Conservation (phyloP, 257 asterid genomes). For the Solanum raphanifolium region DNA sequence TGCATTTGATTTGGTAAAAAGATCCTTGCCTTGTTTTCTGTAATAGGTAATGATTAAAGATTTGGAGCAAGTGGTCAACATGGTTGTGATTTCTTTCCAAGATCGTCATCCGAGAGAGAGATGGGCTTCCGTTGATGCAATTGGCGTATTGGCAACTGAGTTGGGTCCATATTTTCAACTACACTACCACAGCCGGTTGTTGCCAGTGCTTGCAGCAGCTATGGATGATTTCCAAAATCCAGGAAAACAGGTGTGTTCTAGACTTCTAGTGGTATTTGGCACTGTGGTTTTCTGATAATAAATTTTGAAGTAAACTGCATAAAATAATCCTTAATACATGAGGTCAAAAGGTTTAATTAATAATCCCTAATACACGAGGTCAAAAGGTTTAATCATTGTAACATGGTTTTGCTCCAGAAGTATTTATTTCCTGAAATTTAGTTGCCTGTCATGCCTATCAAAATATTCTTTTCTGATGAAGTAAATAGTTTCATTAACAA, state of each 20-base stretch:
- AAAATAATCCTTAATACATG: too few species aligned
- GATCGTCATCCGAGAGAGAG: not conserved
- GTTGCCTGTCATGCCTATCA: not conserved
- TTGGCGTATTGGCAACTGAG: slow-evolving; percentile 54
- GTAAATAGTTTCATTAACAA: not conserved
- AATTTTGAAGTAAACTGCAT: not conserved
- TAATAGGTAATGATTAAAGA: not conserved
- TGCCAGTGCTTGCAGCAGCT: slow-evolving; percentile 51
- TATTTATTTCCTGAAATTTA: not conserved
- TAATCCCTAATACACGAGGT: not conserved
- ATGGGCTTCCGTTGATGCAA: slow-evolving; percentile 51
- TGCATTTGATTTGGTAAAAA: not conserved
- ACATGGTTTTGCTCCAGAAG: not conserved
- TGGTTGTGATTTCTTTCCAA: not conserved
- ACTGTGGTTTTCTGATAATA: not conserved
- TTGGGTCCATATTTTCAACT: slow-evolving; percentile 66
- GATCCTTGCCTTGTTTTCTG: not conserved
- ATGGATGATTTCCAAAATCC: slow-evolving; percentile 67
- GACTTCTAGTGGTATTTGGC: not conserved
- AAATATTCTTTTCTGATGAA: not conserved
- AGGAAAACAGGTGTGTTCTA: slow-evolving; percentile 45
- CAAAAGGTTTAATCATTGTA: not conserved
- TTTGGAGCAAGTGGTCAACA: not conserved
- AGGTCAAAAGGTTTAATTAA: not conserved
- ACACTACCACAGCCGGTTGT: slow-evolving; percentile 45